Base-by-base conservation (phyloP, 331 rosid species). In the Prunus yedoensis region DNA sequence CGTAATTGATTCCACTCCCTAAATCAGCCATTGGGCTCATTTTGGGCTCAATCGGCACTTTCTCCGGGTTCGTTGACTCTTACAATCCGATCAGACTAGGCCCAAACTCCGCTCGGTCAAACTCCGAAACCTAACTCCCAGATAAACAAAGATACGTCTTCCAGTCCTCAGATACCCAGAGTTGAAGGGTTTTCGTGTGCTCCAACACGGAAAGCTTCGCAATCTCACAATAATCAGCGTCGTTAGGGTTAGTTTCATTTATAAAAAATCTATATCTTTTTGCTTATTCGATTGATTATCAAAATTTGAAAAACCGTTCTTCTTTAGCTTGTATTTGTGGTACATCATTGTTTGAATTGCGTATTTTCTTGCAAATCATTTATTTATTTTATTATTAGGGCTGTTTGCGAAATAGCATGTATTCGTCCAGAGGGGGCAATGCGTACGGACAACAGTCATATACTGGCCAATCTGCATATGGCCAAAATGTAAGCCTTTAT, bases 371-470 rank as follows among this genome's bases (percentile, higher is more conserved):
- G 79, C 79, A 81, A 81, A 1, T 57, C 17, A 72, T 58, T 43
- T 28, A 18, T 56, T 73, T 10, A 68, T 46, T 2, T 9, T 43
- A 18, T 64, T 63, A 43, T 6, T 16, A 67, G 65, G 71, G 54
- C 60, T 82, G 28, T 59, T 54, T 78, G 84, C 76, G 86, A 82
- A 77, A 66, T 68, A 87, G 18, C 62, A 95, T 95, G 97, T 95
- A 92, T 81, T 89, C 97, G 38, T 90, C 97, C 14, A 79, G 97
- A 82, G 99, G 97, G 72, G 85, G 82, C 71, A 92, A 93, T 78
- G 88, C 87, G 53, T 95, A 92, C 63, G 91, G 97, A 30, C 99
- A 84, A 18, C 88, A 92, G 76, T 88, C 99, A 8, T 95, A 89
- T 72, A 47, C 88, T 30, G 94, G 94, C 78, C 99, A 95, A 80